Evolutionary conservation across 1,139 yeast genomes (phyloP).

Genomic region (Nakaseomyces nivariensis): DNA sequence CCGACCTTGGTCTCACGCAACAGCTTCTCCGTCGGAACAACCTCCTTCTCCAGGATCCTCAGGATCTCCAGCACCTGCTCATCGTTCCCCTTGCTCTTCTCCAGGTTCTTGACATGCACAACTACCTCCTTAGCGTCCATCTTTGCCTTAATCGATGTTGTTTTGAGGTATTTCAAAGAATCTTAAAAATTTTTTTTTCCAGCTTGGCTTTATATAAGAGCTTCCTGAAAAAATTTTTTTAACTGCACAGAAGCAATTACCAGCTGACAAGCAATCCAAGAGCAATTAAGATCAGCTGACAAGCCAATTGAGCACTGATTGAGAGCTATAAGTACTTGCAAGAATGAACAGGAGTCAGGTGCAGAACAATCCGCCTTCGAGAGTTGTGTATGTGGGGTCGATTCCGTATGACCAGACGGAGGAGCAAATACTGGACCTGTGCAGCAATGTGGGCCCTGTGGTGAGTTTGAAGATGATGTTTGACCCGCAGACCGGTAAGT

Average conservation of each 20-base stretch:
- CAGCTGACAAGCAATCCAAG: too few relatives aligned
- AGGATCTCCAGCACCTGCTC: slow-evolving; percentile 59
- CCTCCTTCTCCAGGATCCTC: slow-evolving; percentile 52
- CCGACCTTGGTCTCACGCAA: slow-evolving; percentile 96
- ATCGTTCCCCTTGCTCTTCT: slow-evolving; percentile 55
- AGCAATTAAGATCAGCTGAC: too few relatives aligned
- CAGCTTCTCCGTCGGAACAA: slow-evolving; percentile 76
- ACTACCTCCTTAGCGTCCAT: slow-evolving; percentile 73
- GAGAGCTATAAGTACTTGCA: too few relatives aligned
- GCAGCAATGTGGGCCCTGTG: slow-evolving; percentile 62
- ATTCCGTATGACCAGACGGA: slow-evolving; percentile 76
- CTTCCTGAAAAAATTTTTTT: too few relatives aligned
- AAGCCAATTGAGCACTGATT: too few relatives aligned
- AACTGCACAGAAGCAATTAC: too few relatives aligned
- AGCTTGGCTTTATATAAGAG: too few relatives aligned
- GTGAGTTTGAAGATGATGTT: slow-evolving; percentile 64
- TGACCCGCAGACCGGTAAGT: slow-evolving; percentile 82
- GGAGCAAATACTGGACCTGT: slow-evolving; percentile 57
- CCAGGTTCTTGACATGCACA: slow-evolving; percentile 59
- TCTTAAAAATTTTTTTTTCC: too few relatives aligned
- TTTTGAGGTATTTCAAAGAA: too few relatives aligned
- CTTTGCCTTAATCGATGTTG: background rate
- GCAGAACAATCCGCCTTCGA: slow-evolving; percentile 30
- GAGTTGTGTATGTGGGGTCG: slow-evolving; percentile 50
- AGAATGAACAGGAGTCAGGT: background rate